Evolutionary conservation across 106 monocot genomes (phyloP).

Genomic region (Dioscorea dumetorum): DNA sequence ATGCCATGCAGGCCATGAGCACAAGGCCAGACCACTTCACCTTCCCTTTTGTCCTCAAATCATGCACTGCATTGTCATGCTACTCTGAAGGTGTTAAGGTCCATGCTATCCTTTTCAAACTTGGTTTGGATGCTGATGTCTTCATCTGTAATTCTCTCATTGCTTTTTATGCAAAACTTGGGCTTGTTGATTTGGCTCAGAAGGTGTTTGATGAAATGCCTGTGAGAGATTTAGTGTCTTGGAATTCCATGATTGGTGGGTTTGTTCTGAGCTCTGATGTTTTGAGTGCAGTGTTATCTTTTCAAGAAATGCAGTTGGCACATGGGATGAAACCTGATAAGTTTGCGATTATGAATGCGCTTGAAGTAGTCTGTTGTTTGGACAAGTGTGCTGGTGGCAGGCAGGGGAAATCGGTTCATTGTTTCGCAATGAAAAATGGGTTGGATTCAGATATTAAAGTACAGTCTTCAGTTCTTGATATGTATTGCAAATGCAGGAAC

Average conservation of each 20-base stretch:
- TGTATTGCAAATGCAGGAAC: slow-evolving; percentile 71
- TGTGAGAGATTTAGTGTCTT: slow-evolving; percentile 51
- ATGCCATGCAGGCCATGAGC: slow-evolving; percentile 33
- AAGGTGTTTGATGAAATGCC: slow-evolving; percentile 76
- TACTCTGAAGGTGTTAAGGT: slow-evolving; percentile 25
- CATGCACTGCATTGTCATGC: slow-evolving; percentile 20
- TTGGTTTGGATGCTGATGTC: slow-evolving; percentile 54
- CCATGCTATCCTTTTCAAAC: slow-evolving; percentile 53
- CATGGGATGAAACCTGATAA: slow-evolving; percentile 26
- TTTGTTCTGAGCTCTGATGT: slow-evolving; percentile 35
- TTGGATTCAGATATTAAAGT: slow-evolving; percentile 40
- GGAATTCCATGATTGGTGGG: slow-evolving; percentile 72
- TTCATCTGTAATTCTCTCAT: slow-evolving; percentile 75
- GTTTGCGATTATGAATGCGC: slow-evolving; percentile 32
- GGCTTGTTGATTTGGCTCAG: slow-evolving; percentile 34
- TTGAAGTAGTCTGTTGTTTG: slow-evolving; percentile 38
- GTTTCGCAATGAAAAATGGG: slow-evolving; percentile 34
- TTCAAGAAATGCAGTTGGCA: slow-evolving; percentile 34
- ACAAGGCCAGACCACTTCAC: slow-evolving; percentile 55
- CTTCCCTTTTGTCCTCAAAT: slow-evolving; percentile 73
- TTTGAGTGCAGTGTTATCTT: slow-evolving; percentile 26
- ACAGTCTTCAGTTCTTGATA: slow-evolving; percentile 48
- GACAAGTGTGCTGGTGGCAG: slow-evolving; percentile 12
- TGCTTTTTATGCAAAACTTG: slow-evolving; percentile 45
- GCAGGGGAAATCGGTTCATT: slow-evolving; percentile 64